Conservation (phyloP, 73 alveolate genomes). For the Uronychia setigera region DNA sequence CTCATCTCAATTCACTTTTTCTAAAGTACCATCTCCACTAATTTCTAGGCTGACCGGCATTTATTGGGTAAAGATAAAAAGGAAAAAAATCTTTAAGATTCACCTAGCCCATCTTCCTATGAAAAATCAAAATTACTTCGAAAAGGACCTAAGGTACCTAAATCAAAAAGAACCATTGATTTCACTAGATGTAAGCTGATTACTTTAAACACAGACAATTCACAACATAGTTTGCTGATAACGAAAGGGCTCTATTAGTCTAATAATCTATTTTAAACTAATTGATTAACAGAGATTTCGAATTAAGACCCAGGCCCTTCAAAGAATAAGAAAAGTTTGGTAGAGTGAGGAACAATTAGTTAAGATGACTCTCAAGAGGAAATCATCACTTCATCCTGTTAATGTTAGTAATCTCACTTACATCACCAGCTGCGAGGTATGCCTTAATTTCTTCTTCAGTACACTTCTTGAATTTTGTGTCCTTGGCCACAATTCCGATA, state of each 20-base stretch:
- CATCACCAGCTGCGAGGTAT: conserved; percentile 34
- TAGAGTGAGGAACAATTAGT: not conserved
- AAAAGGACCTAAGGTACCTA: not conserved
- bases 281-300: not conserved
- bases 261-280: not conserved
- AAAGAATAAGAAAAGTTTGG: not conserved
- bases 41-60: not conserved
- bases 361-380: not conserved
- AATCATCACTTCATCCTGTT: not conserved
- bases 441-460: conserved; percentile 39
- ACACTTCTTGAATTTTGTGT: conserved; percentile 32
- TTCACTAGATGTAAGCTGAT: not conserved
- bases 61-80: too few species aligned
- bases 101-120: not conserved
- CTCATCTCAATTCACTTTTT: not conserved
- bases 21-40: not conserved
- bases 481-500: conserved; percentile 65
- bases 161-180: not conserved
- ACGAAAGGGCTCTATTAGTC: not conserved
- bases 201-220: not conserved
- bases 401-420: not conserved
- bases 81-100: not conserved
- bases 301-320: not conserved
- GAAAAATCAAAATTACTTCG: not conserved
- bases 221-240: not conserved